These are phyloP conservation scores for Camelina neglecta DNA, from an alignment of 345 rosid species.

Conservation along the genomic window DNA sequence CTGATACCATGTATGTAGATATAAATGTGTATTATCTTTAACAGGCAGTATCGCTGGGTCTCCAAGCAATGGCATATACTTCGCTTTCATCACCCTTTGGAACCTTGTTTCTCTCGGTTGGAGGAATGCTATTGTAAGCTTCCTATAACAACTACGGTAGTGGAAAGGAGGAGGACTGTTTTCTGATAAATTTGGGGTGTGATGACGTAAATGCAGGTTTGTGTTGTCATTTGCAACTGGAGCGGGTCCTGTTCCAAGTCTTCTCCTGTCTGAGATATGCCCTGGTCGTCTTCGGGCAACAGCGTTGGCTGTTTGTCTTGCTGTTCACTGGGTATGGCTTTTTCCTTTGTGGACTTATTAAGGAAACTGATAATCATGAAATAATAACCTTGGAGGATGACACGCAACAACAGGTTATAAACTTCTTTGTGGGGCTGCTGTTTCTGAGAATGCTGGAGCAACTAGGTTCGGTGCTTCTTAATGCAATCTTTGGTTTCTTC, in stretches of 20 bases:
- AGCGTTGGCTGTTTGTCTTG: constrained; percentile 90
- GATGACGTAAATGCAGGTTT: constrained; percentile 60
- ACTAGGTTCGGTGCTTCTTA: constrained; percentile 67
- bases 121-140: constrained; percentile 93
- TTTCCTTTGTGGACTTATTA: not conserved
- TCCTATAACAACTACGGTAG: constrained; percentile 15
- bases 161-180: not conserved
- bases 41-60: constrained; percentile 70
- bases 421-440: constrained; percentile 87
- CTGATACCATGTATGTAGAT: constrained; percentile 20
- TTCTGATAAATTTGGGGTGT: constrained; percentile 6
- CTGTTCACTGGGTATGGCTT: constrained; percentile 86
- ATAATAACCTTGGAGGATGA: constrained; percentile 10
- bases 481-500: constrained; percentile 72
- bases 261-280: constrained; percentile 88
- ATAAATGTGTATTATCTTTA: constrained; percentile 25
- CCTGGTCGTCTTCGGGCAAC: constrained; percentile 85
- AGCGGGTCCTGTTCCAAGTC: constrained; percentile 94
- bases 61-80: constrained; percentile 78
- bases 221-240: constrained; percentile 79
- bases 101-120: constrained; percentile 73
- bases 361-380: constrained; percentile 7
- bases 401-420: constrained; percentile 63
- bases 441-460: constrained; percentile 83
- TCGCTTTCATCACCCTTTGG: constrained; percentile 60